phyloP scores from a whole-genome alignment of 2,329 filamentous ascomycete species.

The Fusarium floridanum region DNA sequence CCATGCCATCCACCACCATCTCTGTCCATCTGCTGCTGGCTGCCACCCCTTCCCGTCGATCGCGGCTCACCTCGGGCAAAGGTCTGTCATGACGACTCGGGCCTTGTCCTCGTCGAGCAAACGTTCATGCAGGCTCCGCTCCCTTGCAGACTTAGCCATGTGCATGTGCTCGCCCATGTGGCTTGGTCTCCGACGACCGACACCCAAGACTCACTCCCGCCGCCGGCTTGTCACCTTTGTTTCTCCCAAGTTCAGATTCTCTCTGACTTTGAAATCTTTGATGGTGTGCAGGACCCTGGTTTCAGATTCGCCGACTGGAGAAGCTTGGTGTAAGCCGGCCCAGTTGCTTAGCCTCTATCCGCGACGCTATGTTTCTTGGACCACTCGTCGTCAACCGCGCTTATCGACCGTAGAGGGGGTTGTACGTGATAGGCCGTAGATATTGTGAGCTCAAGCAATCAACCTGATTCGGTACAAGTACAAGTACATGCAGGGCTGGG shows the following conservation, averaged over 20 bases:
- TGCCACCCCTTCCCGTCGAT: conserved; percentile 35
- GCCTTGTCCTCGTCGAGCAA: conserved; percentile 17
- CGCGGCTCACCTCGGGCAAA: conserved; percentile 17
- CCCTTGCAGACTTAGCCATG: conserved; percentile 34
- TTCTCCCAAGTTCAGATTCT: conserved; percentile 10
- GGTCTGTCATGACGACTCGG: conserved; percentile 27
- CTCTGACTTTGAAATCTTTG: conserved; percentile 3
- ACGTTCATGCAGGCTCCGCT: conserved; percentile 46
- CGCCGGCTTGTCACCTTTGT: conserved; percentile 11
- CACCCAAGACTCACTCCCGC: conserved; percentile 22
- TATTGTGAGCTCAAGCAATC: conserved; percentile 21
- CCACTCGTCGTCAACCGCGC: conserved; percentile 5
- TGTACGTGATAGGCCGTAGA: conserved; percentile 34
- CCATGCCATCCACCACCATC: conserved; percentile 3
- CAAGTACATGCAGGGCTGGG: background rate
- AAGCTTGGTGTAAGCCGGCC: conserved; percentile 11
- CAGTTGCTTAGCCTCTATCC: conserved; percentile 6
- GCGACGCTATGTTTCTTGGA: background rate
- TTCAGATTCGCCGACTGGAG: conserved; percentile 3
- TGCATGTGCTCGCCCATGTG: conserved; percentile 43
- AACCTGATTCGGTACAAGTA: conserved; percentile 17
- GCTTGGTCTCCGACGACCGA: conserved; percentile 17
- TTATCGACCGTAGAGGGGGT: conserved; percentile 18
- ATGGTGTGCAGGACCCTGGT: conserved; percentile 36
- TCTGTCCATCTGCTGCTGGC: conserved; percentile 1